Percentiles rank a stretch among this genome's conserved stretches.
phyloP scores from a whole-genome alignment of 345 rosid genomes.

The Salix purpurea region DNA sequence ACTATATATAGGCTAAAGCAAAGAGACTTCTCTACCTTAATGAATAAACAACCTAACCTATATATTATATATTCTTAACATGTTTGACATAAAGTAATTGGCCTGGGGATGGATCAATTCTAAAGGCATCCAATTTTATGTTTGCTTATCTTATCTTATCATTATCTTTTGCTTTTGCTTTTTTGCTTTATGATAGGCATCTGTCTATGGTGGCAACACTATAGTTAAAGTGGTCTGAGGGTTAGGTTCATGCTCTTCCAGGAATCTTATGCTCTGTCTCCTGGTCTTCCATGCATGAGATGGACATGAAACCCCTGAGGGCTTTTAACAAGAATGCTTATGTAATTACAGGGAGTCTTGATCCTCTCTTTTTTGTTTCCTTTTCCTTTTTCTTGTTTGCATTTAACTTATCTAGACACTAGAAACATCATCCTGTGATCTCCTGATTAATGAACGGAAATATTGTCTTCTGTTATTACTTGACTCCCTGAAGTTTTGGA shows the following conservation, averaged over 20 bases:
- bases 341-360: neutral
- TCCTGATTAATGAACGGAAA: neutral
- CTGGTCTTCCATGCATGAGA: conserved; percentile 38
- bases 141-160: neutral
- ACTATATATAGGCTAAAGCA: too few species aligned
- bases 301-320: conserved; percentile 5
- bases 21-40: too few species aligned
- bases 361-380: conserved; percentile 12
- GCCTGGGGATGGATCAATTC: neutral
- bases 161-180: too few species aligned
- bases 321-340: neutral
- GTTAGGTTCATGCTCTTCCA: conserved; percentile 31
- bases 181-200: conserved; percentile 11
- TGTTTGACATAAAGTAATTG: neutral
- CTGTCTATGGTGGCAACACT: conserved; percentile 2
- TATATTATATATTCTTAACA: too few species aligned
- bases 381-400: neutral
- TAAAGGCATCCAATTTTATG: neutral
- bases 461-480: neutral
- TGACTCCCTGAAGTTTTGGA: neutral
- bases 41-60: too few species aligned
- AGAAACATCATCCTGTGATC: neutral
- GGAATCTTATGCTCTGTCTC: conserved; percentile 42
- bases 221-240: conserved; percentile 10
- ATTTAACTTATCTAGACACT: neutral